phyloP scores from a whole-genome alignment of 345 rosid genomes.

The Heritiera littoralis region DNA sequence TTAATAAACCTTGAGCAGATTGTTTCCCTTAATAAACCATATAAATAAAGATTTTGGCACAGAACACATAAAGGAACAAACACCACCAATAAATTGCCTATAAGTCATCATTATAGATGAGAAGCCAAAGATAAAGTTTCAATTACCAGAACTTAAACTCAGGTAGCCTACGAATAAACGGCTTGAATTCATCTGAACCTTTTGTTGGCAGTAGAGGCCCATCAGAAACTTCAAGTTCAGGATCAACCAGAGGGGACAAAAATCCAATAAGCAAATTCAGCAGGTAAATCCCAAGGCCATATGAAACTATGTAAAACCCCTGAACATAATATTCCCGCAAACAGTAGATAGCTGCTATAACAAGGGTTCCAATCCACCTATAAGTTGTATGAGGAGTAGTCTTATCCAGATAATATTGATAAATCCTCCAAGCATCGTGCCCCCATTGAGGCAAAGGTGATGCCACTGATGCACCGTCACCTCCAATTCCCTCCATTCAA shows the following conservation, averaged over 20 bases:
- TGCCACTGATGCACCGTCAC: constrained; percentile 50
- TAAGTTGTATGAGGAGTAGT: constrained; percentile 73
- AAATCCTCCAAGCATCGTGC: constrained; percentile 74
- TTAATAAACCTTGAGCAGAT: background rate
- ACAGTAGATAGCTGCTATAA: constrained; percentile 50
- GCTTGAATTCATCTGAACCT: constrained; percentile 97
- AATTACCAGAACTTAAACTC: constrained; percentile 97
- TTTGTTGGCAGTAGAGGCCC: constrained; percentile 89
- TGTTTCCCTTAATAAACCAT: background rate
- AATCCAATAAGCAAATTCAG: constrained; percentile 90
- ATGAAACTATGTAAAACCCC: constrained; percentile 86
- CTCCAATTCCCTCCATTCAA: constrained; percentile 78
- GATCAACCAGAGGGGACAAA: constrained; percentile 91
- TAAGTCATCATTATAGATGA: background rate
- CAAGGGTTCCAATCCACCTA: constrained; percentile 86
- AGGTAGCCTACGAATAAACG: constrained; percentile 90
- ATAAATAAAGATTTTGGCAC: background rate
- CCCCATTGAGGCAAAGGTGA: constrained; percentile 70
- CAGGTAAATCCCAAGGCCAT: constrained; percentile 90
- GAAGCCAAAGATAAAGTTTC: constrained; percentile 1
- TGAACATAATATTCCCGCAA: constrained; percentile 70
- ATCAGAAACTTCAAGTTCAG: constrained; percentile 70
- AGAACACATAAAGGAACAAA: background rate
- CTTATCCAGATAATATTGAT: constrained; percentile 88
- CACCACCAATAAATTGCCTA: background rate